Evolutionary conservation across 2,329 filamentous ascomycete genomes (phyloP).

Genomic region (Alternaria burnsii): DNA sequence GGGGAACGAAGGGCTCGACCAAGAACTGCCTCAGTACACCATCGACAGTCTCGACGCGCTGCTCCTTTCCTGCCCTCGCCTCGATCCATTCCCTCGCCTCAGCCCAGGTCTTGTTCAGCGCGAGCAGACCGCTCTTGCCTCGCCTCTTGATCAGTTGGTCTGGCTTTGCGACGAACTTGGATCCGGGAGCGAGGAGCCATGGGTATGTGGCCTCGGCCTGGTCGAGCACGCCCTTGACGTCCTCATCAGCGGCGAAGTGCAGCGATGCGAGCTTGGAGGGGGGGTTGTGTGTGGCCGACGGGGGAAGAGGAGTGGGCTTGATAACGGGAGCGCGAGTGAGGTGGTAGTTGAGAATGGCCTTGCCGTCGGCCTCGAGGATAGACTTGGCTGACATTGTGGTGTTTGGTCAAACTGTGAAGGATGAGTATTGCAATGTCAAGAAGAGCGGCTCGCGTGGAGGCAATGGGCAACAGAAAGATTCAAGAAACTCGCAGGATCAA

Average conservation of each 20-base stretch:
- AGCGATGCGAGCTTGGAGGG: conserved; percentile 89
- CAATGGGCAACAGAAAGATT: conserved; percentile 23
- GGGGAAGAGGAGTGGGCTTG: conserved; percentile 93
- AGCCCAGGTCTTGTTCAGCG: conserved; percentile 95
- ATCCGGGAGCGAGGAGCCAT: conserved; percentile 83
- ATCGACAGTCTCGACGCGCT: conserved; percentile 90
- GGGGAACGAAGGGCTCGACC: conserved; percentile 97
- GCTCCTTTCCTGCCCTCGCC: conserved; percentile 87
- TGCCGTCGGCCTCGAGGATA: conserved; percentile 98
- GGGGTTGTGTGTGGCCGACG: conserved; percentile 87
- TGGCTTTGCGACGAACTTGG: conserved; percentile 98
- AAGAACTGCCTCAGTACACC: conserved; percentile 94
- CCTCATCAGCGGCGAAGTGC: conserved; percentile 88
- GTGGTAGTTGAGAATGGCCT: conserved; percentile 99
- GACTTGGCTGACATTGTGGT: conserved; percentile 90
- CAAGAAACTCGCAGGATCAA: conserved; percentile 18
- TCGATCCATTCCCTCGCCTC: conserved; percentile 95
- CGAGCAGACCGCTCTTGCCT: conserved; percentile 97
- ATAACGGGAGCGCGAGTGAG: conserved; percentile 96
- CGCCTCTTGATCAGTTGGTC: conserved; percentile 99
- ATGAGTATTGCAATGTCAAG: conserved; percentile 34
- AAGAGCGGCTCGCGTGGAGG: conserved; percentile 23
- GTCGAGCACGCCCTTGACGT: conserved; percentile 84
- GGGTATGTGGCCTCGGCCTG: conserved; percentile 97
- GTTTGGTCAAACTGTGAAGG: conserved; percentile 31